Base-by-base conservation (phyloP, 2,329 filamentous ascomycete species). In the Endoconidiophora polonica region DNA sequence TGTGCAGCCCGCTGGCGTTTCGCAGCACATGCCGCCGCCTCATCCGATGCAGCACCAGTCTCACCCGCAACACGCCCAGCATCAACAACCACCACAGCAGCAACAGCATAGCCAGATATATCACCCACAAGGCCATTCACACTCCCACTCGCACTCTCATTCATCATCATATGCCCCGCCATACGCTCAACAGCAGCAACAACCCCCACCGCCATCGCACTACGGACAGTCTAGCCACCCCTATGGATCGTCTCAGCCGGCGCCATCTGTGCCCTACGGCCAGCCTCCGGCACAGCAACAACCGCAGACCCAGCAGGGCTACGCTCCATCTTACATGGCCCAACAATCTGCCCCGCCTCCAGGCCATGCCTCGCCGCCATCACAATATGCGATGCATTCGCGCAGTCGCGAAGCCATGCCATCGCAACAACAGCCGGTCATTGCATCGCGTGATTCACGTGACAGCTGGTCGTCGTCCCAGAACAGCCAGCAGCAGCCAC, bases 21-120 rank as follows among this genome's bases (percentile, higher is more conserved):
- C 42, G 16, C 41, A 41, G 14, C 42, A 46, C 29, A 63, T 63
- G 37, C 57, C 60, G 14, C 66, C 65, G n/a, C 66, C 65, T 54
- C 71, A 70, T 18, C 16, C 16, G 24, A 70, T 67, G 12, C 72
- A 74, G 56, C 64, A 66, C 33, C 62, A 68, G 26, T 64, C 66
- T 55, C 16, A 18, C 16, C 16, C 16, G 2, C 16, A 18, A 18
- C 16, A 18, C 16, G 41, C 58, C 38, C 57, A 66, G 59, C 51
- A 52, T 58, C 61, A 53, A 46, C 65, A 59, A 26, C 72, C 74
- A 54, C 67, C n/a, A 72, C 73, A 5, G 69, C 73, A n/a, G 67
- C 71, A n/a, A 67, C 74, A 76, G 55, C 78, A 77, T 51, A 59
- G 65, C 7, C 73, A 77, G 57, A 48, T 52, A 36, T 52, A 52